These are phyloP conservation scores for Syncephalastrum contaminatum DNA, from an alignment of 371 early-diverging fungal species.

Conservation along the genomic window DNA sequence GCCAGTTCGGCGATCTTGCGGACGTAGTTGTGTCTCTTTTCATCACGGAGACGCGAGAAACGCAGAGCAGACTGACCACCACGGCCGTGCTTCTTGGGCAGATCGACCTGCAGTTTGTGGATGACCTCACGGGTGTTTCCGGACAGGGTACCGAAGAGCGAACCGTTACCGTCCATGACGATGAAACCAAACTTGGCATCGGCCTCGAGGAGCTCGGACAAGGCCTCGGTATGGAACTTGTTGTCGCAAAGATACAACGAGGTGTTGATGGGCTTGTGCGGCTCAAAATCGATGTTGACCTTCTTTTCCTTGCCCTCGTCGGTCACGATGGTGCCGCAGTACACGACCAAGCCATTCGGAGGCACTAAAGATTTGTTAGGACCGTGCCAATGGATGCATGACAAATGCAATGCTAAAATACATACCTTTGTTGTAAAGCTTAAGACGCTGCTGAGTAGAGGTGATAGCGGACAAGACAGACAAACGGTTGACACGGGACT, in stretches of 20 bases:
- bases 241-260: conserved; percentile 98
- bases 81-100: conserved; percentile 99
- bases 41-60: conserved; percentile 97
- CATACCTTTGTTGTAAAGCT: conserved; percentile 85
- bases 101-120: conserved; percentile 90
- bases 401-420: not conserved
- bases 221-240: conserved; percentile 97
- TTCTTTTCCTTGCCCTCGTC: conserved; percentile 98
- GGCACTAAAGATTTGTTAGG: conserved; percentile 57
- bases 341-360: conserved; percentile 87
- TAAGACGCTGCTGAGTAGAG: conserved; percentile 98
- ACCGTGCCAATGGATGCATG: not conserved
- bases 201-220: conserved; percentile 86
- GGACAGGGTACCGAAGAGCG: conserved; percentile 91
- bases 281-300: conserved; percentile 96
- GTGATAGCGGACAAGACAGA: conserved; percentile 99
- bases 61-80: conserved; percentile 99
- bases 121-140: conserved; percentile 95
- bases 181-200: conserved; percentile 98
- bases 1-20: conserved; percentile 97
- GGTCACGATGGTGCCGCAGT: conserved; percentile 92
- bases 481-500: conserved; percentile 98
- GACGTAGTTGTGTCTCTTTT: conserved; percentile 98
- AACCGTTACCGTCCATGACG: conserved; percentile 97
- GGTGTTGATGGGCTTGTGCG: conserved; percentile 98